Conservation (phyloP, 2,329 filamentous ascomycete genomes). For the Simplicillium sp. region DNA sequence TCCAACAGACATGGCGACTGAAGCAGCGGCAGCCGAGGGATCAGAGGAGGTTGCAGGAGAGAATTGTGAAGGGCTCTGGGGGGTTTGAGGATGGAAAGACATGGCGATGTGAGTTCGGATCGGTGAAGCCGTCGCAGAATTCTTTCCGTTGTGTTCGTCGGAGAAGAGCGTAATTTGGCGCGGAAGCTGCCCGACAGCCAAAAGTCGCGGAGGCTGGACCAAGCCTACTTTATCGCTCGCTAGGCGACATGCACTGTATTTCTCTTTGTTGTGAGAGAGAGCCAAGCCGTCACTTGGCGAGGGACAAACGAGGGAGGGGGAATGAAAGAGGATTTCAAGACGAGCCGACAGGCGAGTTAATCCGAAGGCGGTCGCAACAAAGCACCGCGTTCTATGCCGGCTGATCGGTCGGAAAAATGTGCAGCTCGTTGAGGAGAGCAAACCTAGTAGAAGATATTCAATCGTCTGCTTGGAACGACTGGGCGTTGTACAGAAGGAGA, state of each 20-base stretch:
- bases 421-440: not conserved
- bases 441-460: too few species aligned
- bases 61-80: constrained; percentile 56
- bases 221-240: not conserved
- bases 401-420: not conserved
- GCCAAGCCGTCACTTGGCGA: not conserved
- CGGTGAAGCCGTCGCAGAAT: constrained; percentile 6
- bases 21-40: constrained; percentile 27
- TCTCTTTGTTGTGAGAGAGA: constrained; percentile 1
- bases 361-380: too few species aligned
- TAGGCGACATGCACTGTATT: not conserved
- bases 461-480: too few species aligned
- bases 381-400: constrained; percentile 1
- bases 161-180: constrained; percentile 5
- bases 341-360: too few species aligned
- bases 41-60: constrained; percentile 46
- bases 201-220: not conserved
- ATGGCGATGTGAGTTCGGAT: constrained; percentile 27
- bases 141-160: constrained; percentile 3
- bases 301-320: not conserved
- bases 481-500: too few species aligned
- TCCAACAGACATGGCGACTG: constrained; percentile 31
- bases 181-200: constrained; percentile 1
- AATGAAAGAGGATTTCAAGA: not conserved
- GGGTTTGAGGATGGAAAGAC: constrained; percentile 59